Evolutionary conservation across 192 early-diverging fungal genomes (phyloP), one percentile per base, ranked within the genome.

Genomic region (Backusella liffmaniae): DNA sequence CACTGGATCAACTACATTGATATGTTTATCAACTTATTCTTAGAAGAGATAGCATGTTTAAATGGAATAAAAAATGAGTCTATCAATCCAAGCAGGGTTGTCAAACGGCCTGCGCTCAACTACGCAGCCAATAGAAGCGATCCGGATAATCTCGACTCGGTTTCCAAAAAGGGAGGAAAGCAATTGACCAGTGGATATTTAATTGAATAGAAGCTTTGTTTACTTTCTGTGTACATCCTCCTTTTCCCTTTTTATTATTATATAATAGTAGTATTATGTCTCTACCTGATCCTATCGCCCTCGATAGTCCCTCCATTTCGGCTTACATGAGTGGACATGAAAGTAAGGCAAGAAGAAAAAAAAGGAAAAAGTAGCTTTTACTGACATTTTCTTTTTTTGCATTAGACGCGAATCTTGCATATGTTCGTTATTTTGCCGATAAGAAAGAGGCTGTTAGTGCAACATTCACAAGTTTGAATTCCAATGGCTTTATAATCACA

Each of bases 281-380:
- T 42, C 10, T 73, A 13, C 42, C 59, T 46, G 82, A 84, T 35
- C 73, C 80, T 29, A 73, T 85, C 36, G 71, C 77, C 23, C 71
- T 73, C 36, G 75, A 77, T 46, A 68, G 74, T 51, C 62, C 44
- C 0, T 71, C 82, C 29, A 77, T 85, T 39, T 56, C 79, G 21
- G 74, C 82, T 56, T 85, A 85, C 39, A 85, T 85, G 84, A 74
- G 74, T 49, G 79, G 69, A 10, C 84, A 81, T 70, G 67, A 82
- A 29, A 74, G 72, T 79, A 79, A 67, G 42, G 5, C 7, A 49
- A 65, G 23, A 23, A 44, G 10, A 12, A 15, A 5, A 15, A 6
- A 32, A n/a, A 39, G 5, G 9, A 21, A 69, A 49, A 49, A 18
- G 46, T 5, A 21, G 5, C 4, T 49, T 32, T 21, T 72, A 12